phyloP scores from a whole-genome alignment of 2,329 filamentous ascomycete species.

The Alternaria longipes region DNA sequence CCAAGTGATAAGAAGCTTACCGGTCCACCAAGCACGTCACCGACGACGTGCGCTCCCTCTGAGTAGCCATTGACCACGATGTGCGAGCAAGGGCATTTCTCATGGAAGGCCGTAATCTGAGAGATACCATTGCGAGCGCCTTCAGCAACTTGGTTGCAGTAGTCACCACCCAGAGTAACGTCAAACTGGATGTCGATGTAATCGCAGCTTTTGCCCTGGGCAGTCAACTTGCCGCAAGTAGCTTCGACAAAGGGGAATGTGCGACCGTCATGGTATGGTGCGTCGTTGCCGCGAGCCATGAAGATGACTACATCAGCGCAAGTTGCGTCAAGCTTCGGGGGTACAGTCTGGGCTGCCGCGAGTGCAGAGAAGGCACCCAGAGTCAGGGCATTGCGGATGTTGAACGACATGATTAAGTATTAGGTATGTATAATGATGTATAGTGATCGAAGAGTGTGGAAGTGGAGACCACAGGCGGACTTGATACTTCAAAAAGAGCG shows the following conservation, averaged over 20 bases:
- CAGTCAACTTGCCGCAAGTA: conserved; percentile 31
- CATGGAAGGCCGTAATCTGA: conserved; percentile 63
- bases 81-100: conserved; percentile 63
- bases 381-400: conserved; percentile 32
- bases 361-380: conserved; percentile 34
- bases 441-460: conserved; percentile 28
- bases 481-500: conserved; percentile 3
- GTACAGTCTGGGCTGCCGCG: conserved; percentile 43
- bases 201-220: conserved; percentile 36
- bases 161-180: conserved; percentile 18
- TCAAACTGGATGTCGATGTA: conserved; percentile 34
- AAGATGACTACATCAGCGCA: conserved; percentile 35
- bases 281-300: conserved; percentile 35
- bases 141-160: conserved; percentile 28
- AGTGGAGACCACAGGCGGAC: neutral
- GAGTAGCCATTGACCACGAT: conserved; percentile 69
- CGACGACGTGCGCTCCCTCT: conserved; percentile 67
- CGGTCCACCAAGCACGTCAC: conserved; percentile 65
- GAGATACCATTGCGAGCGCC: conserved; percentile 31
- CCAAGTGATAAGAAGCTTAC: too few species aligned
- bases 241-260: conserved; percentile 33
- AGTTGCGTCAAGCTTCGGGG: conserved; percentile 35
- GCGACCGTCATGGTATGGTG: conserved; percentile 34
- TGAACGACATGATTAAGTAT: conserved; percentile 38
- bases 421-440: too few species aligned